phyloP scores from a whole-genome alignment of 2,329 filamentous ascomycete species.

The Diaporthe batatas region DNA sequence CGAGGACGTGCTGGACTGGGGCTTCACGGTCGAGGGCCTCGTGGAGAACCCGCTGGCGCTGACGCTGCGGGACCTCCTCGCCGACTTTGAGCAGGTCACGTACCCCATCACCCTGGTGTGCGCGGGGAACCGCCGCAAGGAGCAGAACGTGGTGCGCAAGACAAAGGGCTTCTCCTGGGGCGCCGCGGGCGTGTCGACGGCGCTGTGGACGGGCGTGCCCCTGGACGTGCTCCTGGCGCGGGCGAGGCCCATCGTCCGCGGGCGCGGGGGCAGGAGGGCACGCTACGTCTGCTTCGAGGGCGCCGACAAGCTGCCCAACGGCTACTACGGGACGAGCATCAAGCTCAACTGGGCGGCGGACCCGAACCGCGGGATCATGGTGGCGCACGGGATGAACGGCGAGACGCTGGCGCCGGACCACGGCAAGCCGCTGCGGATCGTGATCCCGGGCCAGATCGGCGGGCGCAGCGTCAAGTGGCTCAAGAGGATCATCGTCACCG shows the following conservation, averaged over 20 bases:
- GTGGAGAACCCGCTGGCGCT: slow-evolving; percentile 82
- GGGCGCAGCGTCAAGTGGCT: slow-evolving; percentile 95
- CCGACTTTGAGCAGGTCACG: slow-evolving; percentile 83
- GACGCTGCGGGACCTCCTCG: slow-evolving; percentile 78
- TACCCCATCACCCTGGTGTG: slow-evolving; percentile 91
- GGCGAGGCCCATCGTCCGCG: slow-evolving; percentile 55
- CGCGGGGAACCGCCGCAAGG: slow-evolving; percentile 91
- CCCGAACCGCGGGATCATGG: slow-evolving; percentile 83
- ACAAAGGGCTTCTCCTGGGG: slow-evolving; percentile 97
- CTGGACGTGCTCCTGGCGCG: slow-evolving; percentile 78
- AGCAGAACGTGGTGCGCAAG: slow-evolving; percentile 91
- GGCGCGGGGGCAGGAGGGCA: slow-evolving; percentile 65
- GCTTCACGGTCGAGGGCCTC: slow-evolving; percentile 85
- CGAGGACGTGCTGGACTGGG: slow-evolving; percentile 81
- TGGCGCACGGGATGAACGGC: slow-evolving; percentile 93
- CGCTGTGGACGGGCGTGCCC: slow-evolving; percentile 86
- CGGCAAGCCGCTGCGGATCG: slow-evolving; percentile 83
- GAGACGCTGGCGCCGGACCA: slow-evolving; percentile 85
- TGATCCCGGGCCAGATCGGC: slow-evolving; percentile 92
- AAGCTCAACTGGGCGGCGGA: slow-evolving; percentile 93
- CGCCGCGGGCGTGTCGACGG: slow-evolving; percentile 86
- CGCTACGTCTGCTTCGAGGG: slow-evolving; percentile 93
- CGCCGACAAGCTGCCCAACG: slow-evolving; percentile 88
- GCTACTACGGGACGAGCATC: slow-evolving; percentile 88
- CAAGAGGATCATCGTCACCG: slow-evolving; percentile 82